Percentiles rank a stretch among this genome's conserved stretches.
phyloP scores from a whole-genome alignment of 2,329 filamentous ascomycete genomes.

The Ophiocordyceps unilateralis region DNA sequence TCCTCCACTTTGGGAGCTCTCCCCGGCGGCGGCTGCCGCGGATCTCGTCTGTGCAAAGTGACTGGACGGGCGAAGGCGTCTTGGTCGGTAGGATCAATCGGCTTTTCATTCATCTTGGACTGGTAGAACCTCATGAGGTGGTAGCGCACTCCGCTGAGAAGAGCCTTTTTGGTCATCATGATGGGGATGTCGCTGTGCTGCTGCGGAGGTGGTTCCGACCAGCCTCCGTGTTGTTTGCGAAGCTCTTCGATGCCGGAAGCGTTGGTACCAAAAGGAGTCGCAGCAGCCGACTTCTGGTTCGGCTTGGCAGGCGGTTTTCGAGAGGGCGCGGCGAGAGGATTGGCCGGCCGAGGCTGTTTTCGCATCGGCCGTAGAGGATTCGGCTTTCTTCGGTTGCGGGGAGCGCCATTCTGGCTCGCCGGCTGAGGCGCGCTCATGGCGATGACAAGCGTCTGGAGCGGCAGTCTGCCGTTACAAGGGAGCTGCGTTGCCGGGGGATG shows the following conservation, averaged over 20 bases:
- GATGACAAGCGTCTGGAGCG: neutral
- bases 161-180: slow-evolving; percentile 63
- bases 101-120: slow-evolving; percentile 37
- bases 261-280: slow-evolving; percentile 8
- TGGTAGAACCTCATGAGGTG: slow-evolving; percentile 71
- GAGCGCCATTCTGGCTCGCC: slow-evolving; percentile 15
- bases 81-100: slow-evolving; percentile 51
- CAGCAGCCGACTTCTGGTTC: slow-evolving; percentile 6
- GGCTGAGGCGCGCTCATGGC: slow-evolving; percentile 27
- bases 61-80: slow-evolving; percentile 77
- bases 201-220: slow-evolving; percentile 33
- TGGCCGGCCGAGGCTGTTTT: slow-evolving; percentile 23
- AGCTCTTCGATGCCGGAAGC: slow-evolving; percentile 21
- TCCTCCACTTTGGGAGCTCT: slow-evolving; percentile 44
- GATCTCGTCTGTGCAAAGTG: slow-evolving; percentile 75
- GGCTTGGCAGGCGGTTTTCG: slow-evolving; percentile 18
- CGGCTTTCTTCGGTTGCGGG: slow-evolving; percentile 11
- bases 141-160: slow-evolving; percentile 65
- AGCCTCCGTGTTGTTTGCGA: slow-evolving; percentile 34
- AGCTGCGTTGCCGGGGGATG: neutral
- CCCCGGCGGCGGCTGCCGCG: slow-evolving; percentile 49
- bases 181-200: slow-evolving; percentile 44
- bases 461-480: neutral
- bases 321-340: slow-evolving; percentile 49
- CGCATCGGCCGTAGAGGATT: slow-evolving; percentile 23